Conservation (phyloP, 371 early-diverging fungal genomes). For the Apophysomyces trapeziformis region DNA sequence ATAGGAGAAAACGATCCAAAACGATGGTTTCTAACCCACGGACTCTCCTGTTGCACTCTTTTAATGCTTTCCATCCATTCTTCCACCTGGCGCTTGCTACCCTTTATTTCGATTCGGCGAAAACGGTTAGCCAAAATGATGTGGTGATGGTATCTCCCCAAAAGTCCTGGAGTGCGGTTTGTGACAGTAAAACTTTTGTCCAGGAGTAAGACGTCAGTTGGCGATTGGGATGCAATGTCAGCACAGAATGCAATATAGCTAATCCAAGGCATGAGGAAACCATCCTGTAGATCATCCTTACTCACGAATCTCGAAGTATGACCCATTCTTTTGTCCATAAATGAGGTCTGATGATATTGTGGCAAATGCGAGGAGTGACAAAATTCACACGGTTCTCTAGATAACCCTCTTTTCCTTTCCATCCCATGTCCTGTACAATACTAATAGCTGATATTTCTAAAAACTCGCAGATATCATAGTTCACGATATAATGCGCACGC, state of each 20-base stretch:
- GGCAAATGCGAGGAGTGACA: constrained; percentile 46
- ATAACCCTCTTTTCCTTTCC: constrained; percentile 87
- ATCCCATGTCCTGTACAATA: constrained; percentile 76
- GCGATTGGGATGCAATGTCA: constrained; percentile 50
- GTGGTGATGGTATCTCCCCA: constrained; percentile 55
- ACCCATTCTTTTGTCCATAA: constrained; percentile 77
- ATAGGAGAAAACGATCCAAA: constrained; percentile 85
- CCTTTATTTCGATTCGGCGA: constrained; percentile 71
- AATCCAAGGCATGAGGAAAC: background rate
- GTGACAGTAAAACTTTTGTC: constrained; percentile 37
- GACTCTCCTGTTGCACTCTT: constrained; percentile 61
- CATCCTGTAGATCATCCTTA: constrained; percentile 15
- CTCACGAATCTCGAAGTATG: constrained; percentile 73
- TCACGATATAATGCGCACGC: constrained; percentile 62
- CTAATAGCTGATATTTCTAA: constrained; percentile 79
- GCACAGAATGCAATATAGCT: constrained; percentile 61
- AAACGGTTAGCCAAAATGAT: constrained; percentile 59
- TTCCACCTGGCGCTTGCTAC: constrained; percentile 62
- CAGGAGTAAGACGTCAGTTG: constrained; percentile 52
- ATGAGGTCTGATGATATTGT: constrained; percentile 33
- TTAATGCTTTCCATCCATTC: constrained; percentile 69
- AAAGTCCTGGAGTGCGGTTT: constrained; percentile 32
- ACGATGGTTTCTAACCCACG: constrained; percentile 75
- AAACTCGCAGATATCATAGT: constrained; percentile 78
- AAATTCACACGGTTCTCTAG: constrained; percentile 64